Percentiles rank a stretch among this genome's conserved stretches.
Evolutionary conservation across 176 grass and related monocot genomes (phyloP).

Genomic region (Guadua angustifolia): DNA sequence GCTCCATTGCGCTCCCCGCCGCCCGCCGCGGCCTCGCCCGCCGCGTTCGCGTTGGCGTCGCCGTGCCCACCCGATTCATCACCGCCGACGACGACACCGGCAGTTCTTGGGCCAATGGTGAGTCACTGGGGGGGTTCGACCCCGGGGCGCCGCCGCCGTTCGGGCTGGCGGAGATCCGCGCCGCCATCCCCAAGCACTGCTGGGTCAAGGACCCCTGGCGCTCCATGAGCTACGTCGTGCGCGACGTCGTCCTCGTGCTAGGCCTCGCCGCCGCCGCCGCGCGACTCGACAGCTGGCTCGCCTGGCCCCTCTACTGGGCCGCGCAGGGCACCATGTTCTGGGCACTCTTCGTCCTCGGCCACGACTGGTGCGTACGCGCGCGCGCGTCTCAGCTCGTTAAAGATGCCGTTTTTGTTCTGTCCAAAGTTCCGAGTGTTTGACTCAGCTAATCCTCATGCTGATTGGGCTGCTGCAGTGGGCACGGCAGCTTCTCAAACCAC

Average conservation of each 20-base stretch:
- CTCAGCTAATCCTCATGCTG: neutral
- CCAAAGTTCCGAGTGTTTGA: too few relatives aligned
- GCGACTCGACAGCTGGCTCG: constrained; percentile 71
- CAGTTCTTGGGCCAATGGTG: neutral
- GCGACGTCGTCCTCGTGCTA: constrained; percentile 75
- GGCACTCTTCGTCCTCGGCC: constrained; percentile 95
- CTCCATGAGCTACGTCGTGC: constrained; percentile 87
- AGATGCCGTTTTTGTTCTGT: too few relatives aligned
- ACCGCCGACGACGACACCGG: constrained; percentile 45
- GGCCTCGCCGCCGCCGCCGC: constrained; percentile 81
- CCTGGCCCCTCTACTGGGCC: constrained; percentile 95
- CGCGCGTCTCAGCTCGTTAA: too few relatives aligned
- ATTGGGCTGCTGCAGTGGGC: constrained; percentile 61
- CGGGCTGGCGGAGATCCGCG: constrained; percentile 78
- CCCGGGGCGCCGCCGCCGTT: constrained; percentile 77
- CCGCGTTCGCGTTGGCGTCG: constrained; percentile 72
- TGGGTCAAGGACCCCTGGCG: constrained; percentile 89
- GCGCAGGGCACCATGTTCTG: constrained; percentile 98
- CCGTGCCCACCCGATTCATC: constrained; percentile 52
- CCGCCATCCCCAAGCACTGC: constrained; percentile 93
- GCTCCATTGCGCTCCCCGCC: constrained; percentile 55
- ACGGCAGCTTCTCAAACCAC: constrained; percentile 89
- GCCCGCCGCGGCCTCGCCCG: constrained; percentile 47
- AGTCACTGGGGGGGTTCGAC: too few relatives aligned
- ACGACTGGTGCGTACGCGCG: constrained; percentile 68